Evolutionary conservation across 2,329 filamentous ascomycete genomes (phyloP).

Genomic region (Ophiostoma sp.): DNA sequence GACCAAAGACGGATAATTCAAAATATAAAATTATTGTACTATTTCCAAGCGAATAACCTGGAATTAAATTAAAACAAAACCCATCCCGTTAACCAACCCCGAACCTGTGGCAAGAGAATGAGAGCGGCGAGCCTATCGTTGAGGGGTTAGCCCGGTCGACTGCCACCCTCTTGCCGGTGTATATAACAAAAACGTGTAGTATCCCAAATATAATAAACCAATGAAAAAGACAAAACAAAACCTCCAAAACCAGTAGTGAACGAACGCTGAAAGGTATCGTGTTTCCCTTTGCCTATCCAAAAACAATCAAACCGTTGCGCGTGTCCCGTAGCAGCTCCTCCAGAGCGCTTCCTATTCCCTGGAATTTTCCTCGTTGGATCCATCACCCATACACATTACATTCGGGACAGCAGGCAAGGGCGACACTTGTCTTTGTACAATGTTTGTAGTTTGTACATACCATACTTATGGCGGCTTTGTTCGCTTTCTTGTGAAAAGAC

Average conservation of each 20-base stretch:
- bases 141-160: neutral
- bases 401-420: conserved; percentile 16
- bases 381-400: conserved; percentile 20
- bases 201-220: conserved; percentile 15
- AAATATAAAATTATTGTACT: neutral
- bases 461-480: conserved; percentile 4
- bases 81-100: conserved; percentile 4
- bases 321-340: conserved; percentile 20
- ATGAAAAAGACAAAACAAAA: neutral
- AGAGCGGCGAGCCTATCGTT: neutral
- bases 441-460: neutral
- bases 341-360: conserved; percentile 18
- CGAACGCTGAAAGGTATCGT: conserved; percentile 23
- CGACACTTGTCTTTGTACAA: conserved; percentile 17
- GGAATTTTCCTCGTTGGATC: neutral
- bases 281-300: conserved; percentile 14
- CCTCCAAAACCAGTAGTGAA: neutral
- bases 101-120: neutral
- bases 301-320: neutral
- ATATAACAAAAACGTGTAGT: conserved; percentile 15
- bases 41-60: neutral
- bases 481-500: neutral
- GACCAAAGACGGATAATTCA: neutral
- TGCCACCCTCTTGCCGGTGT: neutral
- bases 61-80: neutral